These are phyloP conservation scores for Microbotryum lychnidis-dioicae DNA, from an alignment of 1,284 basidiomycete species.

Conservation along the genomic window DNA sequence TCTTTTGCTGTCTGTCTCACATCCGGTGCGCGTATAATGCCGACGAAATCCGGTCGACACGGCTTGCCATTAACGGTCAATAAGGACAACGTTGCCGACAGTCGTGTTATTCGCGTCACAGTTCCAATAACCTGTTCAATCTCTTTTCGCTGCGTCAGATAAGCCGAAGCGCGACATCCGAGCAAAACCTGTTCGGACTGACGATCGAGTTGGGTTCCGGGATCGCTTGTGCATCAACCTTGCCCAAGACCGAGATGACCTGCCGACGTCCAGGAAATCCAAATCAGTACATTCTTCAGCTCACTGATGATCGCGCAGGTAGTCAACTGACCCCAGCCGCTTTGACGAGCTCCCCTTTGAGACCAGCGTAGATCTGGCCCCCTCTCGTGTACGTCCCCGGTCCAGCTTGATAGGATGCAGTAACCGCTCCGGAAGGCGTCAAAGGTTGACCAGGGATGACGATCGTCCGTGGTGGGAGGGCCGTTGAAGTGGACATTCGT, in stretches of 20 bases:
- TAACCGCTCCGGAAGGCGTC: conserved; percentile 49
- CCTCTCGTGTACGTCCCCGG: conserved; percentile 61
- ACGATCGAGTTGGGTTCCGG: conserved; percentile 43
- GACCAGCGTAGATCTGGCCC: conserved; percentile 59
- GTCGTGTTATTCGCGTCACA: conserved; percentile 74
- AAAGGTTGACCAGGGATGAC: conserved; percentile 78
- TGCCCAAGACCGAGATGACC: conserved; percentile 38
- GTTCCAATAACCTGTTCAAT: conserved; percentile 66
- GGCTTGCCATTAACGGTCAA: conserved; percentile 85
- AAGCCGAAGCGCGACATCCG: conserved; percentile 54
- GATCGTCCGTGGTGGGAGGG: conserved; percentile 18
- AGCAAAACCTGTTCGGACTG: conserved; percentile 48
- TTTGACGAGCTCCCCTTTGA: conserved; percentile 58
- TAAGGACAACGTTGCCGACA: conserved; percentile 80
- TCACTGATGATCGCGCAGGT: conserved; percentile 7
- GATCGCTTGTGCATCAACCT: conserved; percentile 39
- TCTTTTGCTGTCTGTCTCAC: conserved; percentile 49
- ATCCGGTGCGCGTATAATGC: conserved; percentile 84
- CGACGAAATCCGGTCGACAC: conserved; percentile 77
- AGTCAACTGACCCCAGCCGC: conserved; percentile 57
- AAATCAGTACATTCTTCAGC: neutral
- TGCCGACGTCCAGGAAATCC: neutral
- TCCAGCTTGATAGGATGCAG: conserved; percentile 53
- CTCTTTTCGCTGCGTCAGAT: conserved; percentile 52
- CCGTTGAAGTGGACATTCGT: too few species aligned